These are phyloP conservation scores for Paraphysoderma sedebokerense DNA, from an alignment of 371 early-diverging fungal genomes.

Conservation along the genomic window DNA sequence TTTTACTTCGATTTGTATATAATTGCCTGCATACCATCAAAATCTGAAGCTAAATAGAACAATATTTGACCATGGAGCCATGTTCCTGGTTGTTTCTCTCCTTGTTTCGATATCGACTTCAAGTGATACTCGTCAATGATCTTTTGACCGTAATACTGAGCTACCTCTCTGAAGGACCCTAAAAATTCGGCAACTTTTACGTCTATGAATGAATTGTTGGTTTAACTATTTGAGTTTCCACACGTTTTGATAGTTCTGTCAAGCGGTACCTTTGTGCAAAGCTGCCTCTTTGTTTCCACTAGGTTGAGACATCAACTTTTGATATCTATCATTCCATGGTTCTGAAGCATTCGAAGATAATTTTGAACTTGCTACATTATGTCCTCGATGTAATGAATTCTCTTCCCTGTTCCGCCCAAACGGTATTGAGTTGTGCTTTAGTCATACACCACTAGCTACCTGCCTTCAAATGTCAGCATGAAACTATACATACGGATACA, in stretches of 20 bases:
- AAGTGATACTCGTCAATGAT: conserved; percentile 28
- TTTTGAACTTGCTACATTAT: too few relatives aligned
- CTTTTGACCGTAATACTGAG: conserved; percentile 11
- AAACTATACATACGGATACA: too few relatives aligned
- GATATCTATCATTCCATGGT: conserved; percentile 23
- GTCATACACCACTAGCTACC: too few relatives aligned
- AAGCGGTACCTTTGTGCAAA: conserved; percentile 2
- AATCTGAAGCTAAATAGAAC: conserved; percentile 22
- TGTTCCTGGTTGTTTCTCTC: background rate
- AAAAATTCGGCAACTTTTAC: conserved; percentile 19
- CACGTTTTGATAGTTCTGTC: too few relatives aligned
- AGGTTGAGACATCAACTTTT: conserved; percentile 8
- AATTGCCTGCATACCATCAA: conserved; percentile 13
- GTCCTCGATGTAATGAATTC: too few relatives aligned
- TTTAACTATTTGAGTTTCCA: too few relatives aligned
- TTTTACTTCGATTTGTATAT: background rate
- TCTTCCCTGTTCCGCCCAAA: too few relatives aligned
- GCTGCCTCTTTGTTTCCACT: background rate
- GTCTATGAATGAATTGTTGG: too few relatives aligned
- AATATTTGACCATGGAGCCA: conserved; percentile 16
- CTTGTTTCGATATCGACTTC: background rate
- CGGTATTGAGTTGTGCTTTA: too few relatives aligned
- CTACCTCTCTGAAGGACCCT: conserved; percentile 23
- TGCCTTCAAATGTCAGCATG: too few relatives aligned
- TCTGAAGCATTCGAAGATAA: too few relatives aligned